These are phyloP conservation scores for Xylaria curta DNA, from an alignment of 495 filamentous ascomycete genomes.

Conservation along the genomic window DNA sequence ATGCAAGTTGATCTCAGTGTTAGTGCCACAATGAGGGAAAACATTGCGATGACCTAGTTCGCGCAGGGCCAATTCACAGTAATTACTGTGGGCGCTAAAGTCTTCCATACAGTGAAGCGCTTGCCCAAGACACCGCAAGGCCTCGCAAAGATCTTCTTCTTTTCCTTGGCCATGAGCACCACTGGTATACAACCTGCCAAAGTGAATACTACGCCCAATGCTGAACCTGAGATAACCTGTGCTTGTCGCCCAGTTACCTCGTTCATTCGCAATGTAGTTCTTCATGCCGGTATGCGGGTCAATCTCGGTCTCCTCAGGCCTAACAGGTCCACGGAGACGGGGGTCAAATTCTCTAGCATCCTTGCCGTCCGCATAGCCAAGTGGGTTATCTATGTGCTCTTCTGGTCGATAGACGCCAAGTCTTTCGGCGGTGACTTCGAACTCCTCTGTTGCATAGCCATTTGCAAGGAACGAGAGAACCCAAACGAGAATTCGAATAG, in stretches of 20 bases:
- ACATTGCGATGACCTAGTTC: constrained; percentile 84
- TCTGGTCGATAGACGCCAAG: constrained; percentile 93
- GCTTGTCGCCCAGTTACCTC: constrained; percentile 83
- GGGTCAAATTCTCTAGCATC: constrained; percentile 86
- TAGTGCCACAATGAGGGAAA: constrained; percentile 83
- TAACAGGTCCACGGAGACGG: constrained; percentile 80
- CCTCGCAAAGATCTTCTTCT: constrained; percentile 89
- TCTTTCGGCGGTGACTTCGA: constrained; percentile 91
- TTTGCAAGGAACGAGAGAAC: constrained; percentile 90
- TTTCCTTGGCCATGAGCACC: constrained; percentile 69
- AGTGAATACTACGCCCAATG: constrained; percentile 85
- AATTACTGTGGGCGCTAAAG: constrained; percentile 95
- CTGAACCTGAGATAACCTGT: constrained; percentile 88
- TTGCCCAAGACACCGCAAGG: constrained; percentile 84
- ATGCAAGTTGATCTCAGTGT: constrained; percentile 72
- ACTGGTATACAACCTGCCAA: constrained; percentile 81
- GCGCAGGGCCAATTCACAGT: constrained; percentile 83
- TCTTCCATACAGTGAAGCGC: constrained; percentile 93
- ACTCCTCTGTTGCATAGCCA: constrained; percentile 96
- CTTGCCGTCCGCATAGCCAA: constrained; percentile 85
- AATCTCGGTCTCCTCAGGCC: constrained; percentile 77
- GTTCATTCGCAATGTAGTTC: constrained; percentile 96
- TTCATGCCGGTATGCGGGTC: constrained; percentile 93
- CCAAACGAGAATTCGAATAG: constrained; percentile 90
- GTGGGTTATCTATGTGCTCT: constrained; percentile 92